Percentiles rank a stretch among this genome's conserved stretches.
phyloP scores from a whole-genome alignment of 2,329 filamentous ascomycete genomes.

The Colletotrichum sp. region DNA sequence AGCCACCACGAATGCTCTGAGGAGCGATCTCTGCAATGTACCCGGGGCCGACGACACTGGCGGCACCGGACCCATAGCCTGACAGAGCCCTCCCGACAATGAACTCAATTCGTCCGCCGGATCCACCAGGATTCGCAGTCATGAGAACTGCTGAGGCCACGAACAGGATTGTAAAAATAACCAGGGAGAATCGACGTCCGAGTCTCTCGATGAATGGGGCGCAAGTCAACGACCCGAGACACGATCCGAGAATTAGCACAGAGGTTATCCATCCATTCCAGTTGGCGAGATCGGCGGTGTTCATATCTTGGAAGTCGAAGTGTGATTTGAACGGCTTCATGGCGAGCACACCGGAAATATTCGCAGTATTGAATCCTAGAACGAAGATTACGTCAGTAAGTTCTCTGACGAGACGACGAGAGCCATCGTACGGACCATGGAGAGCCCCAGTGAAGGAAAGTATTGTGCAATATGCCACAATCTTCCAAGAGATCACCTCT shows the following conservation, averaged over 20 bases:
- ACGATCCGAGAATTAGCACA: not conserved
- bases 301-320: not conserved
- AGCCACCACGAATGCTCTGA: constrained; percentile 45
- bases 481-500: not conserved
- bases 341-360: not conserved
- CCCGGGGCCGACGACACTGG: constrained; percentile 47
- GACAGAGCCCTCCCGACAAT: not conserved
- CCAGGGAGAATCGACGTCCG: constrained; percentile 43
- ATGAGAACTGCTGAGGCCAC: constrained; percentile 45
- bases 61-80: constrained; percentile 30
- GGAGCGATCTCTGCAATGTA: constrained; percentile 51
- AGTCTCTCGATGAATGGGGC: constrained; percentile 46
- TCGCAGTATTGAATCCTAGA: not conserved
- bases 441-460: not conserved
- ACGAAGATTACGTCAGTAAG: too few species aligned
- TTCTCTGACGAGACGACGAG: not conserved
- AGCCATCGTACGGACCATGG: not conserved
- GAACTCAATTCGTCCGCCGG: not conserved
- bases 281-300: not conserved
- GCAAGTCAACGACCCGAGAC: constrained; percentile 25
- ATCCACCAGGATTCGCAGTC: constrained; percentile 36
- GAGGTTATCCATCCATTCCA: not conserved
- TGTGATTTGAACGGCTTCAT: not conserved
- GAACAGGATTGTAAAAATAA: constrained; percentile 45
- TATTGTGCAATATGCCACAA: not conserved